Base-by-base conservation (phyloP, 2,329 filamentous ascomycete species). In the Trichoderma oligosporum region DNA sequence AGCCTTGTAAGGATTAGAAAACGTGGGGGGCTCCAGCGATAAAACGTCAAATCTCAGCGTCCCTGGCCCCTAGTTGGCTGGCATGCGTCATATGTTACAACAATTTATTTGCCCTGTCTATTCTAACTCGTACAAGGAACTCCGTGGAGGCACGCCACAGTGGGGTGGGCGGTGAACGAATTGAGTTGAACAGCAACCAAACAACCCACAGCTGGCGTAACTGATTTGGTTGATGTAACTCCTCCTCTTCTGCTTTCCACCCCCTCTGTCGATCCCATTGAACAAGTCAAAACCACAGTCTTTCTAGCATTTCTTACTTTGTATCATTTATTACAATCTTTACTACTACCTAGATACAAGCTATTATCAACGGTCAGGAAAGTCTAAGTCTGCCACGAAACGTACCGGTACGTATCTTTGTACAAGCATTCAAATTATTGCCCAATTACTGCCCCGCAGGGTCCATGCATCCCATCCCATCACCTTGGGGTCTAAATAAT, bases 41-140 rank as follows among this genome's bases (percentile, higher is more conserved):
- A n/a, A 29, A 42, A n/a, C 25, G 25, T 16, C 38, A 33, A 42
- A 35, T 22, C 39, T 22, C 31, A 22, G 44, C 18, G 27, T 33
- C 48, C 29, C 49, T 54, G 36, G 42, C 11, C 53, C 53, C 53
- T 18, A 38, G 53, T 39, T 39, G 44, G 33, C 53, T 18, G 52
- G 46, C 55, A 45, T 57, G 55, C 55, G 55, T 51, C 45, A 57
- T 57, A 36, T 57, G n/a, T n/a, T n/a, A n/a, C n/a, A n/a, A n/a
- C n/a, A n/a, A n/a, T 27, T 31, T 11, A 31, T 31, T 31, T 31
- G 5, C 11, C 11, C 11, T 31, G 5, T 31, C 27, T 31, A 11
- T 11, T 31, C 6, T 31, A 5, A 11, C 27, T 31, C 27, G 27
- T 31, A 31, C 6, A 38, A 31, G 24, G 39, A 16, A 46, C 33